Evolutionary conservation across 2,329 filamentous ascomycete species (phyloP), one percentile per base, ranked within the genome.

Genomic region (Fonsecaea monophora): DNA sequence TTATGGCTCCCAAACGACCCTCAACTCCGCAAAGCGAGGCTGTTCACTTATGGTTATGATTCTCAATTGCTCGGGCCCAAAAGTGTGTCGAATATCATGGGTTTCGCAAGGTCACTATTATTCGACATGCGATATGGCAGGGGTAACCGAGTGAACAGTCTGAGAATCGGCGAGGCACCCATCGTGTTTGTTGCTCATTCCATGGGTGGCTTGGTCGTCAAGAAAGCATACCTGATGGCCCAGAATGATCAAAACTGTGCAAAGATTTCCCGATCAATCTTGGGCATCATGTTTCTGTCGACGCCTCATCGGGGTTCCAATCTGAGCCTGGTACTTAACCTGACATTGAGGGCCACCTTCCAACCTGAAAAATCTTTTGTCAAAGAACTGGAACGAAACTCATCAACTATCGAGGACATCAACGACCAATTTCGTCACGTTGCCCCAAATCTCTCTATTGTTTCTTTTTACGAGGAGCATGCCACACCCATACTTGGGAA

Each of bases 391-490:
- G 70, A 72, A 10, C 71, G 72, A 8, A 77, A 76, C 58, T 81
- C 82, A 3, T 63, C 67, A 4, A 66, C 75, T 0, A 60, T 83
- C 8, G 68, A 76, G 53, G 72, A 76, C 2, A 77, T 84, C 62
- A 84, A 84, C 69, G 79, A 83, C 2, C 71, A 77, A 35, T 85
- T 84, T 67, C 78, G 79, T 0, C 77, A 82, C 56, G 71, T 78
- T 65, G 76, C 77, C 0, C 68, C 73, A 3, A 72, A 74, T 18
- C 66, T 83, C 1, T 69, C 75, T 1, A 72, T 84, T 4, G 76
- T 77, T 71, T 84, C 82, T 0, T 84, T 84, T 68, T 83, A 82
- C 68, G 83, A 84, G 67, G 82, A 79, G 18, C 72, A 74, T 6
- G 70, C 15, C n/a, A 67, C 65, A 8, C 9, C 12, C 7, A 30